These are phyloP conservation scores for Solanum sejunctum DNA, from an alignment of 257 asterid genomes.

Conservation along the genomic window DNA sequence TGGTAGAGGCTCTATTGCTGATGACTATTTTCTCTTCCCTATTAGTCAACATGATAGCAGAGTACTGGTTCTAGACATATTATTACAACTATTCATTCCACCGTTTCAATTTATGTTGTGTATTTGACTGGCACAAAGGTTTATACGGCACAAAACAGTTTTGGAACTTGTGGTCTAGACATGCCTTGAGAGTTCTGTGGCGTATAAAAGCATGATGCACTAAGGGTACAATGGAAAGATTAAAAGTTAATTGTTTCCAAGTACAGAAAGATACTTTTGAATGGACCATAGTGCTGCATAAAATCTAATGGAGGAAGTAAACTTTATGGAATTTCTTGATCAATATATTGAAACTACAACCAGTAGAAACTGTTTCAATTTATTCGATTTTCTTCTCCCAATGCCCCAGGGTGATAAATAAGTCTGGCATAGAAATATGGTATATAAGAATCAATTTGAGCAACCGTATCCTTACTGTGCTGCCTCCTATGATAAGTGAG, in stretches of 20 bases:
- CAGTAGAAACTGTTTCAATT: neutral
- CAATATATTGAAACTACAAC: neutral
- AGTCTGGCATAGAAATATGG: neutral
- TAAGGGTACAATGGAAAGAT: neutral
- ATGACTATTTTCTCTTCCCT: neutral
- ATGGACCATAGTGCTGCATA: neutral
- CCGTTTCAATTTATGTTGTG: neutral
- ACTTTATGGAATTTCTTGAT: neutral
- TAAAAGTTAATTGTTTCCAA: neutral
- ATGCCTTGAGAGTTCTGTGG: neutral
- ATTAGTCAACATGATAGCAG: neutral
- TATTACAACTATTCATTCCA: neutral
- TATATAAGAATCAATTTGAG: neutral
- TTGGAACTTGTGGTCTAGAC: neutral
- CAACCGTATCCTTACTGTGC: neutral
- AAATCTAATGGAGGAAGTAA: neutral
- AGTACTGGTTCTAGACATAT: neutral
- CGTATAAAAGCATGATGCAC: neutral
- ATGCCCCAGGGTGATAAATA: neutral
- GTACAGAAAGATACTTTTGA: neutral
- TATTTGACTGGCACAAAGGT: neutral
- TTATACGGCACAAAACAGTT: neutral
- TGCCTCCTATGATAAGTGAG: neutral
- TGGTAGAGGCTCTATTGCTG: neutral
- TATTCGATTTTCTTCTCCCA: neutral